Percentiles rank a stretch among this genome's conserved stretches.
Evolutionary conservation across 106 monocot species (phyloP).

Genomic region (Phalaenopsis equestris): DNA sequence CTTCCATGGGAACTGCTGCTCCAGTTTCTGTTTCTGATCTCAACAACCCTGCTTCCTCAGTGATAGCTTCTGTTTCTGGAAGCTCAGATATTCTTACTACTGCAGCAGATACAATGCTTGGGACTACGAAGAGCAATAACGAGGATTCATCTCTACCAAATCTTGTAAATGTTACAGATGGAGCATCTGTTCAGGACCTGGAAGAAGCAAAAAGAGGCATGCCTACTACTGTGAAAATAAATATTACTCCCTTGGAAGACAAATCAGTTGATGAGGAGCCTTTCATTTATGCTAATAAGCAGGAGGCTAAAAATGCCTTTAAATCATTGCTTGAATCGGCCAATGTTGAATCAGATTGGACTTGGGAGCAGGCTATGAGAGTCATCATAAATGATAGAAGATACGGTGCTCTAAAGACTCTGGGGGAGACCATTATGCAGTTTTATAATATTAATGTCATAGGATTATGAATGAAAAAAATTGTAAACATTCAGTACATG

Average conservation of each 20-base stretch:
- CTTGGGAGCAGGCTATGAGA: constrained; percentile 98
- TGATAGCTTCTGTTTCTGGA: constrained; percentile 12
- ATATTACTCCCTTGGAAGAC: constrained; percentile 61
- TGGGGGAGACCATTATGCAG: constrained; percentile 65
- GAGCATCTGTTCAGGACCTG: constrained; percentile 46
- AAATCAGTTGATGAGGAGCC: constrained; percentile 71
- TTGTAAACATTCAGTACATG: too few relatives aligned
- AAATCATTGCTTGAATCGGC: constrained; percentile 78
- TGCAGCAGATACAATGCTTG: constrained; percentile 15
- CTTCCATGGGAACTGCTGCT: constrained; percentile 12
- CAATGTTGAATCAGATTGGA: constrained; percentile 97
- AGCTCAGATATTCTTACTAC: constrained; percentile 5
- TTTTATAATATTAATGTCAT: too few relatives aligned
- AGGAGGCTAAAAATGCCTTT: constrained; percentile 99
- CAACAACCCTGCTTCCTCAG: constrained; percentile 8
- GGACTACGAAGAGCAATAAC: constrained; percentile 18
- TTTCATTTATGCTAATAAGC: constrained; percentile 74
- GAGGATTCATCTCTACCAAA: constrained; percentile 22
- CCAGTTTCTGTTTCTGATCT: constrained; percentile 16
- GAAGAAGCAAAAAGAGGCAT: constrained; percentile 75
- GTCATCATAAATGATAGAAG: constrained; percentile 94
- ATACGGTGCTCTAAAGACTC: constrained; percentile 82
- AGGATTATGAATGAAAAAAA: background rate
- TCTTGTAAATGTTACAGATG: constrained; percentile 26
- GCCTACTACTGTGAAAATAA: constrained; percentile 53